A percentile compares a stretch with the other conserved stretches of the same genome.
These are phyloP conservation scores for Phialemonium atrogriseum DNA, from an alignment of 2,329 filamentous ascomycete species.

Conservation along the genomic window DNA sequence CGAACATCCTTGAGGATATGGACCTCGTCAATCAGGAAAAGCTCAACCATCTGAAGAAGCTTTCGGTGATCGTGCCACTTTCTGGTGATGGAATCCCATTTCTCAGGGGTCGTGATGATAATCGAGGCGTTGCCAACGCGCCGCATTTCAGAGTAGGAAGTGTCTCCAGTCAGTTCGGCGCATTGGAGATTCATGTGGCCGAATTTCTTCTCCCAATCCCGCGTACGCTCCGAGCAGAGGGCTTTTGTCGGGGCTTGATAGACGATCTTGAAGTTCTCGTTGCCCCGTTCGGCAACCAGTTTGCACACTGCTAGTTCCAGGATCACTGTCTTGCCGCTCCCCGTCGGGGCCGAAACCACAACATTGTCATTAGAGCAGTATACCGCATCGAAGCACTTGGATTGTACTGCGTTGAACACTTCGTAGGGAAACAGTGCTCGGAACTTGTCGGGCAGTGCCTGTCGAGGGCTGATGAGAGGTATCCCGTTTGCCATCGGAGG, in stretches of 20 bases:
- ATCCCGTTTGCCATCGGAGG: conserved; percentile 30
- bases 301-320: conserved; percentile 77
- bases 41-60: conserved; percentile 64
- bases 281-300: conserved; percentile 45
- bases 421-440: conserved; percentile 63
- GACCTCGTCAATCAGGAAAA: conserved; percentile 82
- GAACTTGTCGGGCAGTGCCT: conserved; percentile 60
- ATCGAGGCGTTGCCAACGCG: conserved; percentile 68
- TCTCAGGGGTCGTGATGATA: conserved; percentile 82
- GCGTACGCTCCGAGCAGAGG: conserved; percentile 66
- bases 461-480: conserved; percentile 29
- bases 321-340: conserved; percentile 76
- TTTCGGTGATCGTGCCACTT: conserved; percentile 77
- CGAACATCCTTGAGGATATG: conserved; percentile 76
- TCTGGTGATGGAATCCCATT: conserved; percentile 83
- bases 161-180: conserved; percentile 77
- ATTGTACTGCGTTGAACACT: conserved; percentile 76
- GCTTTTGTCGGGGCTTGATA: conserved; percentile 84
- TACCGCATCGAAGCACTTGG: conserved; percentile 62
- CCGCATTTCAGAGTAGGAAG: conserved; percentile 55
- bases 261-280: conserved; percentile 66
- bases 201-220: conserved; percentile 74
- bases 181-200: conserved; percentile 57
- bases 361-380: conserved; percentile 67
- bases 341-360: conserved; percentile 73